Conservation (phyloP, 495 filamentous ascomycete genomes). For the Mytilinidion resinicola region DNA sequence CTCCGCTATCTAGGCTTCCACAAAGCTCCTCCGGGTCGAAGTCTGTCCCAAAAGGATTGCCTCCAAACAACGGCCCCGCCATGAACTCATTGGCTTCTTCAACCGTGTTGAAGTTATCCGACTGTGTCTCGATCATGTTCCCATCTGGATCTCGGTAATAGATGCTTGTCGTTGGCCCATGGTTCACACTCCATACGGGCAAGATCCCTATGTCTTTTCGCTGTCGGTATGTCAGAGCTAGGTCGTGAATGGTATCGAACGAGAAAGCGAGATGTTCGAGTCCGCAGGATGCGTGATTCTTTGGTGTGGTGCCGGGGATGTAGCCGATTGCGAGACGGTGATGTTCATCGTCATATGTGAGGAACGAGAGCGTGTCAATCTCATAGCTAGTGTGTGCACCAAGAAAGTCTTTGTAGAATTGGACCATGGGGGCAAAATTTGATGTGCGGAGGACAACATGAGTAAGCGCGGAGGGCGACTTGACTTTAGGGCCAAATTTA, state of each 20-base stretch:
- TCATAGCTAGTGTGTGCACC: constrained; percentile 22
- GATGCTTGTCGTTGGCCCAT: constrained; percentile 41
- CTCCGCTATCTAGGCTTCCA: constrained; percentile 28
- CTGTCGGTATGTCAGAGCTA: constrained; percentile 20
- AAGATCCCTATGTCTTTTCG: constrained; percentile 34
- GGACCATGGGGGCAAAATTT: constrained; percentile 26
- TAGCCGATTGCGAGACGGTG: constrained; percentile 40
- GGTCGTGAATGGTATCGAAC: constrained; percentile 32
- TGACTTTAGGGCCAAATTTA: background rate
- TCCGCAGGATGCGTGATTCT: constrained; percentile 24
- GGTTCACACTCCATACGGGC: constrained; percentile 42
- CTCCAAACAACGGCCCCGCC: background rate
- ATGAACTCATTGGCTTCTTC: constrained; percentile 38
- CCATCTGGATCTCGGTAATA: constrained; percentile 48
- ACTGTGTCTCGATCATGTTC: constrained; percentile 42
- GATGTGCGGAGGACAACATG: constrained; percentile 30
- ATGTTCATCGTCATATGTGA: constrained; percentile 44
- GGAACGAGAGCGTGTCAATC: constrained; percentile 30
- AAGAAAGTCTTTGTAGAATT: constrained; percentile 37
- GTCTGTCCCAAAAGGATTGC: constrained; percentile 37
- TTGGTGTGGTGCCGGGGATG: constrained; percentile 25
- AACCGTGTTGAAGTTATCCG: constrained; percentile 38
- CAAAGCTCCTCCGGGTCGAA: constrained; percentile 39
- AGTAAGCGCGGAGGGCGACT: constrained; percentile 6
- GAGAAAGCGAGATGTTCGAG: constrained; percentile 41